Conservation (phyloP, 129 eudicot genomes). For the Erigeron canadensis region DNA sequence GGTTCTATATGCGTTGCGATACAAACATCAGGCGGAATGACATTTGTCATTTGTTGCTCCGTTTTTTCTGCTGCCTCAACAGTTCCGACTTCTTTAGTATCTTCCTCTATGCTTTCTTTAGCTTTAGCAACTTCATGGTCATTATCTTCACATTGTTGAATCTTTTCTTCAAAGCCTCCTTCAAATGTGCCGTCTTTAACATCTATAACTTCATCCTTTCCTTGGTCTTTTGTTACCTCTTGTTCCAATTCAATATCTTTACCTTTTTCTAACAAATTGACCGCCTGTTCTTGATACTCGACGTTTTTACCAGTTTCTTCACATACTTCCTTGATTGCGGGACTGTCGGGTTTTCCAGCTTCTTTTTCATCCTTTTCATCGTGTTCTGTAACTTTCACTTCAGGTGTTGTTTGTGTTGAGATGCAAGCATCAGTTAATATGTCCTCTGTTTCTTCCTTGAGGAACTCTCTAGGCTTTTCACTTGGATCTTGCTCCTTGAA, state of each 20-base stretch:
- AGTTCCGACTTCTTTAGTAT: conserved; percentile 6
- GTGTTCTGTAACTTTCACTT: not conserved
- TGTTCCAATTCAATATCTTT: no score
- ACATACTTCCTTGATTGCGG: not conserved
- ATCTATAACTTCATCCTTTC: no score
- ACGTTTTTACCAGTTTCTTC: conserved; percentile 8
- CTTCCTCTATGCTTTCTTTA: conserved; percentile 18
- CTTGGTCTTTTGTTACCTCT: no score
- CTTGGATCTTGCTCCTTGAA: conserved; percentile 21
- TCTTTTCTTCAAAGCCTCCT: not conserved
- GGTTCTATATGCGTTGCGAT: conserved; percentile 17
- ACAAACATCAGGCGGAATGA: not conserved
- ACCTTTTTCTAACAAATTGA: no score
- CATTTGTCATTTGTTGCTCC: not conserved
- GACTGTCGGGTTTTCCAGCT: conserved; percentile 10
- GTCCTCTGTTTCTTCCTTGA: conserved; percentile 7
- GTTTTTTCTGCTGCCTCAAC: not conserved
- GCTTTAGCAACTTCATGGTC: conserved; percentile 12
- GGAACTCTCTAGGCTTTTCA: conserved; percentile 15
- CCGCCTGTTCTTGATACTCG: not conserved
- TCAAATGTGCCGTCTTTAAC: not conserved
- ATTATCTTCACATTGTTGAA: not conserved
- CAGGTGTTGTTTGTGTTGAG: conserved; percentile 15
- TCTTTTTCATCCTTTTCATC: conserved; percentile 20
- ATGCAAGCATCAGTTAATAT: conserved; percentile 22